Base-by-base conservation (phyloP, 163 green algal genomes). In the Scenedesmus sp. region DNA sequence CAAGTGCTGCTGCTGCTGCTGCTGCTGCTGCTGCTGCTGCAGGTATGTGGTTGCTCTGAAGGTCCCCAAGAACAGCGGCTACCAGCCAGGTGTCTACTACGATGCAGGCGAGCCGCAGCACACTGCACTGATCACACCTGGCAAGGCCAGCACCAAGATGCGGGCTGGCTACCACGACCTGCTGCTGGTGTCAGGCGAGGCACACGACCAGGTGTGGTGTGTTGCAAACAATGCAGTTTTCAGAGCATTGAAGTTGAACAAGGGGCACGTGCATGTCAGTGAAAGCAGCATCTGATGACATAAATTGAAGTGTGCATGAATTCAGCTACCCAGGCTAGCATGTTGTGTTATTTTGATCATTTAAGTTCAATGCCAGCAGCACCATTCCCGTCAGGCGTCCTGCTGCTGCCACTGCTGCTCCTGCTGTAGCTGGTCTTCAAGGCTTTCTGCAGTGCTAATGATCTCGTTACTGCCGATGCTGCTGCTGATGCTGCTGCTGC, bases 171-270 rank as follows among this genome's bases (percentile, higher is more conserved):
- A 83, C 20, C 55, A 84, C 60, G 82, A 92, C 57, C 60, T 94
- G 91, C 82, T 93, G 73, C 56, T 92, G 64, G 86, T 89, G 46
- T 64, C 82, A 7, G 90, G 90, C 3, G 88, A 92, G 77, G 90
- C 92, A 26, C 90, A 94, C 56, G 89, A 95, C 66, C 88, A 93
- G 62, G 84, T 89, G 54, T 76, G 66, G 7, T 5, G 62, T 64
- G 7, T 64, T 64, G 59, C 10, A 9, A 10, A 9, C 59, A 9
- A 64, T 64, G 8, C 59, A 64, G 7, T 9, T 9, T 10, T 64
- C 59, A 64, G 59, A 9, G 10, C 7, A 64, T 46, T 46, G 34
- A 46, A 46, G 34, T 46, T 46, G 0, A 46, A 46, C 34, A 46
- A 46, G 34, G 34, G 0, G 34, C 34, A 46, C 34, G 34, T 46